phyloP scores from a whole-genome alignment of 768 basidiomycete species.

The Roridomyces roridus region DNA sequence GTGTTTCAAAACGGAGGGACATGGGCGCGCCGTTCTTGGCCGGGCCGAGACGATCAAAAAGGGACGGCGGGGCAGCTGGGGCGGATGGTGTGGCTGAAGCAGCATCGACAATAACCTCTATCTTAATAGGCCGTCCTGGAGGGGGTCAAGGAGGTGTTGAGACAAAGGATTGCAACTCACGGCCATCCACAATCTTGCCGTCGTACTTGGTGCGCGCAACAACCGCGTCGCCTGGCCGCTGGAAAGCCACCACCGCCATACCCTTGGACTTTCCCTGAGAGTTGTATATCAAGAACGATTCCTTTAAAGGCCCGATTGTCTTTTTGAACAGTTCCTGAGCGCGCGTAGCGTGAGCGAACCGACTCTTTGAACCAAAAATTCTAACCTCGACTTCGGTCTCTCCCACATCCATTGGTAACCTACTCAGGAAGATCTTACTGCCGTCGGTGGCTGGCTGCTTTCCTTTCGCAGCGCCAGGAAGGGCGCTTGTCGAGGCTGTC shows the following conservation, averaged over 20 bases:
- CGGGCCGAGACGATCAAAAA: constrained; percentile 13
- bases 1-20: constrained; percentile 17
- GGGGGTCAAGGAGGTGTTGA: neutral
- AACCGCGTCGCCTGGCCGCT: constrained; percentile 65
- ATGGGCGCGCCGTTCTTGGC: constrained; percentile 3
- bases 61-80: constrained; percentile 20
- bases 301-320: constrained; percentile 77
- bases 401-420: constrained; percentile 70
- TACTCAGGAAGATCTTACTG: constrained; percentile 73
- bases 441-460: constrained; percentile 42
- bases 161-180: constrained; percentile 40
- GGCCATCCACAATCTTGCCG: constrained; percentile 76
- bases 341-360: neutral
- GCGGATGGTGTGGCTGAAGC: constrained; percentile 28
- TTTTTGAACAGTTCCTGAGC: constrained; percentile 76
- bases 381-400: constrained; percentile 73
- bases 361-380: neutral
- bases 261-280: constrained; percentile 78
- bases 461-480: constrained; percentile 33
- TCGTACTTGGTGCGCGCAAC: constrained; percentile 73
- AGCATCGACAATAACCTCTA: constrained; percentile 57
- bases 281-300: constrained; percentile 77
- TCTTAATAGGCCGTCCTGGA: constrained; percentile 70
- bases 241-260: constrained; percentile 78
- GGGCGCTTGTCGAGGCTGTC: constrained; percentile 25